phyloP scores from a whole-genome alignment of 2,329 filamentous ascomycete species.

The Pseudocercospora ulei region DNA sequence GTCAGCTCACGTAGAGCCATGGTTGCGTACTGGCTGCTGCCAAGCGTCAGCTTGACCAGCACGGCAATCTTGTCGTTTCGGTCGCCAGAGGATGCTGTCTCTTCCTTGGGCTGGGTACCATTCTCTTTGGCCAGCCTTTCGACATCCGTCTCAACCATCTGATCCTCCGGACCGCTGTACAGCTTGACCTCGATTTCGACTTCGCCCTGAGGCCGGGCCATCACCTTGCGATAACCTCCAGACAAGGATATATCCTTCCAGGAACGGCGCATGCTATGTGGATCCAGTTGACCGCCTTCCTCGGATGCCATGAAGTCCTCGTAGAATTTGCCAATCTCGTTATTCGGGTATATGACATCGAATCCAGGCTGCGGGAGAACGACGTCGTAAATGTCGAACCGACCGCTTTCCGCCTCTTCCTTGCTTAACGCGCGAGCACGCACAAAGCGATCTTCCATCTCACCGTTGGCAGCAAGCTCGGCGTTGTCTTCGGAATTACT shows the following conservation, averaged over 20 bases:
- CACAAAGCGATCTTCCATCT: constrained; percentile 49
- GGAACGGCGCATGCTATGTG: constrained; percentile 72
- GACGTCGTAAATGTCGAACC: constrained; percentile 73
- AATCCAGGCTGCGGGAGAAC: constrained; percentile 89
- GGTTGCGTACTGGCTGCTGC: constrained; percentile 72
- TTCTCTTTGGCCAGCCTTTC: constrained; percentile 47
- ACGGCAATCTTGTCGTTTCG: constrained; percentile 51
- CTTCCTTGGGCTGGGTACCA: constrained; percentile 19
- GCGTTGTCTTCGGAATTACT: constrained; percentile 28
- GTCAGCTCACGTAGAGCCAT: constrained; percentile 73
- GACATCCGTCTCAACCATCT: constrained; percentile 81
- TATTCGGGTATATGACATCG: constrained; percentile 76
- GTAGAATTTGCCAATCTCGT: constrained; percentile 77
- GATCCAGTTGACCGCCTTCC: constrained; percentile 68
- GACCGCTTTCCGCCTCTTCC: constrained; percentile 66
- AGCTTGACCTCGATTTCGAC: constrained; percentile 57
- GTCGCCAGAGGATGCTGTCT: constrained; percentile 16
- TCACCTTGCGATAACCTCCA: constrained; percentile 76
- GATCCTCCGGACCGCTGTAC: constrained; percentile 63
- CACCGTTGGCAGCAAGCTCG: constrained; percentile 36
- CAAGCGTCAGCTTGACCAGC: constrained; percentile 64
- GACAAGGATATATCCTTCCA: constrained; percentile 83
- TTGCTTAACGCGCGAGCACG: constrained; percentile 64
- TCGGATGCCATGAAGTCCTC: constrained; percentile 72
- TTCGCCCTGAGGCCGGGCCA: constrained; percentile 54